phyloP scores from a whole-genome alignment of 305 asterid species.

The Plantago coronopus region DNA sequence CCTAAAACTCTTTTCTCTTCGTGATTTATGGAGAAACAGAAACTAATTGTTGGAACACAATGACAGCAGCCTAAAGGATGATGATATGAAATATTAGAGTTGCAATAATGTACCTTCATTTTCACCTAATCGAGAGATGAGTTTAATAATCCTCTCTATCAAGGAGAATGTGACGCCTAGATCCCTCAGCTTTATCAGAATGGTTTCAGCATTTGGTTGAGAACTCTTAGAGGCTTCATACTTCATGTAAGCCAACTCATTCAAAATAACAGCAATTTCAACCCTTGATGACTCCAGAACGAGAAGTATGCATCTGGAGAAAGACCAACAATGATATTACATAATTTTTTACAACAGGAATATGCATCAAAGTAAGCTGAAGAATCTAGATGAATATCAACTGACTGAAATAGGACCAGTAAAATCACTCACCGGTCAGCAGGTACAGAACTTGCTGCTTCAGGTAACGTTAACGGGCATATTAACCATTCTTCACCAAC shows the following conservation, averaged over 20 bases:
- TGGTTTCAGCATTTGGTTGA: constrained; percentile 42
- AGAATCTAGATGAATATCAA: constrained; percentile 16
- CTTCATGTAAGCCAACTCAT: constrained; percentile 78
- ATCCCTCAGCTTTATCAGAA: constrained; percentile 50
- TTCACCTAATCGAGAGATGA: constrained; percentile 58
- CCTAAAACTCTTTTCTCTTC: no score
- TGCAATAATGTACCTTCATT: constrained; percentile 46
- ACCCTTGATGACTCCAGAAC: constrained; percentile 87
- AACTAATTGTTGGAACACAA: background rate
- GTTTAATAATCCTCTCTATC: constrained; percentile 78
- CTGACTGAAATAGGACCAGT: constrained; percentile 7
- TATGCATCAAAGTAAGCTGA: constrained; percentile 4
- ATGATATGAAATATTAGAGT: constrained; percentile 5
- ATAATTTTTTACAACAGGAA: no score
- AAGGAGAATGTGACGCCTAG: constrained; percentile 74
- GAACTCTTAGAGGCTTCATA: constrained; percentile 57
- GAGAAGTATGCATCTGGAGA: constrained; percentile 73
- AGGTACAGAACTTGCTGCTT: constrained; percentile 42
- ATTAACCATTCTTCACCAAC: constrained; percentile 84
- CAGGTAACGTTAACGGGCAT: constrained; percentile 44
- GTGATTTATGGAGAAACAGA: no score
- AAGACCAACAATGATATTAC: constrained; percentile 16
- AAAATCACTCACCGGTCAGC: constrained; percentile 51
- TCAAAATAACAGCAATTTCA: constrained; percentile 84
- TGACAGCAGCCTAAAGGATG: constrained; percentile 12